Conservation (phyloP, 2,329 filamentous ascomycete genomes). For the Colletotrichum spaethianum region DNA sequence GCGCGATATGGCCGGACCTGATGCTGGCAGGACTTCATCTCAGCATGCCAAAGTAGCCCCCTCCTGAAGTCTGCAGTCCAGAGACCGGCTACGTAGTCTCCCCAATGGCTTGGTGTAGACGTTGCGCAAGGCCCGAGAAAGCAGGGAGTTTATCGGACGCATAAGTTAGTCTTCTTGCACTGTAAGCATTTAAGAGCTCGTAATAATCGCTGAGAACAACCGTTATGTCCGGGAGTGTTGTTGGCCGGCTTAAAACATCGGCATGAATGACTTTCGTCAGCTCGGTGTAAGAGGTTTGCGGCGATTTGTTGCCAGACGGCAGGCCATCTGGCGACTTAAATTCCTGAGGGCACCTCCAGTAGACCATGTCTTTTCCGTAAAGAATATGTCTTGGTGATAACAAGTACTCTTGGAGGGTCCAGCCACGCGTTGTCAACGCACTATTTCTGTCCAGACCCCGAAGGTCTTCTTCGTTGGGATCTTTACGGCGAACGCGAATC, state of each 20-base stretch:
- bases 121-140: conserved; percentile 9
- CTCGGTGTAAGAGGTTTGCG: background rate
- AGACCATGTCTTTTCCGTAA: conserved; percentile 5
- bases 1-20: background rate
- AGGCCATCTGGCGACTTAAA: conserved; percentile 7
- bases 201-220: background rate
- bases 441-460: background rate
- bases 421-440: background rate
- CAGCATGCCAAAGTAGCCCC: background rate
- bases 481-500: background rate
- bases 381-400: conserved; percentile 17
- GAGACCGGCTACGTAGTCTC: background rate
- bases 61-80: background rate
- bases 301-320: conserved; percentile 1
- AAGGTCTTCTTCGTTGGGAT: conserved; percentile 5
- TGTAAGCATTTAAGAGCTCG: background rate
- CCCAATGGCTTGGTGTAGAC: background rate
- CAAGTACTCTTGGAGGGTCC: conserved; percentile 23
- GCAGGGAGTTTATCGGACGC: conserved; percentile 1
- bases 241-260: background rate
- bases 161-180: background rate
- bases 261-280: background rate
- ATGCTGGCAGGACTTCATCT: background rate
- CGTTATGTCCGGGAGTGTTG: background rate
- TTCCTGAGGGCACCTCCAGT: conserved; percentile 19